Conservation (phyloP, 2,329 filamentous ascomycete genomes). For the Ustilaginoidea virens region DNA sequence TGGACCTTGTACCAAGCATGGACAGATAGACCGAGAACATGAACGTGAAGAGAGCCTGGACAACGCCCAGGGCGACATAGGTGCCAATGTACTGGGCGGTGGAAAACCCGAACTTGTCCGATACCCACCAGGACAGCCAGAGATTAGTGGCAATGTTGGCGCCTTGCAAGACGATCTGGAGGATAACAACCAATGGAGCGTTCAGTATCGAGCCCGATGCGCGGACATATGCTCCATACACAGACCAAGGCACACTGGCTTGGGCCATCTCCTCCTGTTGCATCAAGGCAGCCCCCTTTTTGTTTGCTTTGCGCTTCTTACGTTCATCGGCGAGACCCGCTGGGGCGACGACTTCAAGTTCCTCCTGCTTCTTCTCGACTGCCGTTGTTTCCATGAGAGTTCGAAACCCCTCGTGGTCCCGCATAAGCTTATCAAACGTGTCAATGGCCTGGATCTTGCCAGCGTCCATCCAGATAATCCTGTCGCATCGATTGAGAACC, state of each 20-base stretch:
- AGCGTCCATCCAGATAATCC: constrained; percentile 85
- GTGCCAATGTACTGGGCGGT: constrained; percentile 57
- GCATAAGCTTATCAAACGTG: constrained; percentile 81
- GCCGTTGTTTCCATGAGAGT: constrained; percentile 76
- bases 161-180: constrained; percentile 61
- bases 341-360: constrained; percentile 30
- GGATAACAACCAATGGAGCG: constrained; percentile 43
- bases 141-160: constrained; percentile 77
- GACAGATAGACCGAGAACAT: constrained; percentile 65
- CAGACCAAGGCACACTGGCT: constrained; percentile 61
- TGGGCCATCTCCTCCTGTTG: constrained; percentile 56
- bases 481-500: constrained; percentile 77
- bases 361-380: constrained; percentile 44
- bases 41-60: constrained; percentile 65
- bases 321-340: constrained; percentile 13
- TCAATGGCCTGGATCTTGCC: constrained; percentile 74
- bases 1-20: constrained; percentile 64
- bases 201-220: constrained; percentile 60
- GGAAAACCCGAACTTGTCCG: constrained; percentile 53
- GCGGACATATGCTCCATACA: constrained; percentile 63
- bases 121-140: constrained; percentile 93
- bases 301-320: constrained; percentile 36
- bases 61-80: constrained; percentile 54
- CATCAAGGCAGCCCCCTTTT: constrained; percentile 51
- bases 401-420: constrained; percentile 60